Evolutionary conservation across 2,329 filamentous ascomycete species (phyloP).

Genomic region (Beauveria caledonica): DNA sequence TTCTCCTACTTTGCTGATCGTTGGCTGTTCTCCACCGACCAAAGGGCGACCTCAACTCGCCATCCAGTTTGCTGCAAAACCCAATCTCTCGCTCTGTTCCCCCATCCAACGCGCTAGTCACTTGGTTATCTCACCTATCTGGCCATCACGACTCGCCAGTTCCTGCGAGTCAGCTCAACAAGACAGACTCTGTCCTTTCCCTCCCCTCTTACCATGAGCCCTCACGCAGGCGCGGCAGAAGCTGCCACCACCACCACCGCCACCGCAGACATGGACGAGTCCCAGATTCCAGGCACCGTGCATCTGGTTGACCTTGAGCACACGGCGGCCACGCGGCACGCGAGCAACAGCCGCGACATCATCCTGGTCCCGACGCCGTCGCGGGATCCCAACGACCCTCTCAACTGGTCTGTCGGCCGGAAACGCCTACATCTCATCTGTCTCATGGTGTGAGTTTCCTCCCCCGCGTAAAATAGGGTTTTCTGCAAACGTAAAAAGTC

Average conservation of each 20-base stretch:
- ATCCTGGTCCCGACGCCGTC: conserved; percentile 44
- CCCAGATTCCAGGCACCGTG: conserved; percentile 30
- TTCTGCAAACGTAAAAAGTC: too few species aligned
- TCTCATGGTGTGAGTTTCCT: conserved; percentile 20
- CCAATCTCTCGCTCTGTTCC: not conserved
- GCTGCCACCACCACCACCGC: not conserved
- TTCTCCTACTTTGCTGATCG: too few species aligned
- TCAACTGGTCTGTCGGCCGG: conserved; percentile 36
- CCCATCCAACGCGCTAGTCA: too few species aligned
- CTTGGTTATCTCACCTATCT: too few species aligned
- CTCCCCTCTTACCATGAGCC: not conserved
- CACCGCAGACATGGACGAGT: not conserved
- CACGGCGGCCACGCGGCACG: conserved; percentile 24
- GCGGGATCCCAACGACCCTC: conserved; percentile 42
- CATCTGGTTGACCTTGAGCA: conserved; percentile 32
- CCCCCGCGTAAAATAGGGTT: not conserved
- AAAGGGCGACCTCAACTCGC: too few species aligned
- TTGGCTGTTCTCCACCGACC: too few species aligned
- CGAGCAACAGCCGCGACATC: conserved; percentile 29
- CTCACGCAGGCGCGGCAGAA: not conserved
- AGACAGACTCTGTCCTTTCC: too few species aligned
- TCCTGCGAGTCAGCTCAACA: not conserved
- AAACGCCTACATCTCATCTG: conserved; percentile 22
- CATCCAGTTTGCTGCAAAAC: too few species aligned
- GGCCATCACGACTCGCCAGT: not conserved